Percentiles rank a stretch among this genome's conserved stretches.
Evolutionary conservation across 2,329 filamentous ascomycete species (phyloP).

Genomic region (Capronia coronata): DNA sequence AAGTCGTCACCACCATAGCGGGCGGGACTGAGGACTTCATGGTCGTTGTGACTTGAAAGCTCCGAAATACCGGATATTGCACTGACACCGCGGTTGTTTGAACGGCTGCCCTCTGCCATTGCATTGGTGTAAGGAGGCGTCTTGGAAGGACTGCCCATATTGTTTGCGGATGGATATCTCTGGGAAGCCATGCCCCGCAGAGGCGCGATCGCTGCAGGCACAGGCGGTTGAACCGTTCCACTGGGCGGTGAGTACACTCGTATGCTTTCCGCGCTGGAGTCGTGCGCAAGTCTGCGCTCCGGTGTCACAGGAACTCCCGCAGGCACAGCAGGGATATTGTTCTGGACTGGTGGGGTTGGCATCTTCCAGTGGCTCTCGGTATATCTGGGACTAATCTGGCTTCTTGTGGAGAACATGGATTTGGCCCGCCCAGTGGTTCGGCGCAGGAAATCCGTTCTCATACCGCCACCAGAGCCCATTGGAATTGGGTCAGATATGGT

Average conservation of each 20-base stretch:
- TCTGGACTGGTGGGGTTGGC: slow-evolving; percentile 26
- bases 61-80: slow-evolving; percentile 15
- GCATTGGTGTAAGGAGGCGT: slow-evolving; percentile 20
- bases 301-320: slow-evolving; percentile 30
- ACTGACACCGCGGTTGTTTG: slow-evolving; percentile 15
- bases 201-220: slow-evolving; percentile 21
- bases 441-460: slow-evolving; percentile 36
- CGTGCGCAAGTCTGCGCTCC: slow-evolving; percentile 22
- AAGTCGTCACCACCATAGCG: slow-evolving; percentile 19
- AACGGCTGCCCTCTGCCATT: slow-evolving; percentile 9
- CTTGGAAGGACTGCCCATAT: slow-evolving; percentile 26
- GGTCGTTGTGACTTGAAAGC: slow-evolving; percentile 5
- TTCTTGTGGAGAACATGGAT: slow-evolving; percentile 27
- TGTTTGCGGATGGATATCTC: slow-evolving; percentile 9
- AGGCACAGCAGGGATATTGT: slow-evolving; percentile 17
- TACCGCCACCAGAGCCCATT: slow-evolving; percentile 29
- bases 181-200: slow-evolving; percentile 24
- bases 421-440: slow-evolving; percentile 34
- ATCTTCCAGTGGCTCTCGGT: slow-evolving; percentile 25
- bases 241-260: slow-evolving; percentile 42
- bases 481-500: slow-evolving; percentile 27
- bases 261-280: slow-evolving; percentile 41
- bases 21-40: slow-evolving; percentile 19
- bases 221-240: slow-evolving; percentile 26
- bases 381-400: slow-evolving; percentile 10